These are phyloP conservation scores for Backusella circina DNA, from an alignment of 192 early-diverging fungal species.

Conservation along the genomic window DNA sequence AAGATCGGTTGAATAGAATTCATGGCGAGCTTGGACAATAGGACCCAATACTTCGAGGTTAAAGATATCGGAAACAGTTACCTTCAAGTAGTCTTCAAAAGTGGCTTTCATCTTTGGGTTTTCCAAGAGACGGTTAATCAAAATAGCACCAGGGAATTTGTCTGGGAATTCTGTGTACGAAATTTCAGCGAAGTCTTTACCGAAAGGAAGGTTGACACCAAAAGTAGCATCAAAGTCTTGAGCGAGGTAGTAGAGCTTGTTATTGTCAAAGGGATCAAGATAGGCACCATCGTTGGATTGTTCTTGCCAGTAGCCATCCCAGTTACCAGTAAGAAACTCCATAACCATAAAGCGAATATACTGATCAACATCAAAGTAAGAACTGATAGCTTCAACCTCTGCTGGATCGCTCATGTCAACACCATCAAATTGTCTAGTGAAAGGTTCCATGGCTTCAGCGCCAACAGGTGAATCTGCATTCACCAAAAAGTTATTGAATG, in stretches of 20 bases:
- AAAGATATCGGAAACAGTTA: conserved; percentile 38
- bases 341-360: conserved; percentile 46
- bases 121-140: conserved; percentile 46
- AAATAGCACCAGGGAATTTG: conserved; percentile 29
- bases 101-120: conserved; percentile 28
- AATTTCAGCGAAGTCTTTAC: conserved; percentile 9
- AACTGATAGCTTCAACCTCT: conserved; percentile 22
- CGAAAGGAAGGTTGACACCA: conserved; percentile 37
- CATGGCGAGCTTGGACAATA: conserved; percentile 36
- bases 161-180: conserved; percentile 36
- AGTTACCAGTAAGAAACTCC: conserved; percentile 43
- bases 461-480: conserved; percentile 30
- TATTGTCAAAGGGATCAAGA: conserved; percentile 30
- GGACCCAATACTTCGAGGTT: conserved; percentile 43
- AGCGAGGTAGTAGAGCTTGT: conserved; percentile 38
- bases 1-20: conserved; percentile 40
- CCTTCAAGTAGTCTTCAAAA: conserved; percentile 42
- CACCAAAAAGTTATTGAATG: conserved; percentile 26
- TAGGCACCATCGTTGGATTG: conserved; percentile 46
- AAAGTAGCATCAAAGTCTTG: conserved; percentile 52
- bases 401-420: conserved; percentile 26
- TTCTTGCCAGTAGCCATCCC: conserved; percentile 47
- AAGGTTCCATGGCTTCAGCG: conserved; percentile 18
- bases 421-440: conserved; percentile 19
- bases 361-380: conserved; percentile 33